These are phyloP conservation scores for Grigorovia jiainica DNA, from an alignment of 805 yeast species.

Conservation along the genomic window DNA sequence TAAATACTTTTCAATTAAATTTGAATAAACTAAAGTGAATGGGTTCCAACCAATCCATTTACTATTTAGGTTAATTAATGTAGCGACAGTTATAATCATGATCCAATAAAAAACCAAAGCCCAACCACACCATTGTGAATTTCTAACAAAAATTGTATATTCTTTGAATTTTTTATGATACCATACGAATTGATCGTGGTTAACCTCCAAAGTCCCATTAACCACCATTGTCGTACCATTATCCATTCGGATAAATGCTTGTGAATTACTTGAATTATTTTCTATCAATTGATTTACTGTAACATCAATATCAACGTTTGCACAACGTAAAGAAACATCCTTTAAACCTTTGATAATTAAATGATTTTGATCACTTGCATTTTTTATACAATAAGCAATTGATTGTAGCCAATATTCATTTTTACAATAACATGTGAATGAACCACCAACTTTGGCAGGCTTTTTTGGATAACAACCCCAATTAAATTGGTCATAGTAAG, in stretches of 20 bases:
- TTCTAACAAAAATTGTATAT: constrained; percentile 29
- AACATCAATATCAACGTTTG: constrained; percentile 10
- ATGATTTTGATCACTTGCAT: constrained; percentile 23
- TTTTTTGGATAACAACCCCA: not conserved
- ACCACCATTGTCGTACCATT: constrained; percentile 29
- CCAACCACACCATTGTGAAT: constrained; percentile 38
- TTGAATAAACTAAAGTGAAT: constrained; percentile 6
- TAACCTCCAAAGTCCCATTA: constrained; percentile 28
- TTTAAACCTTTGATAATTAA: constrained; percentile 31
- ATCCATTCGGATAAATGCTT: constrained; percentile 3
- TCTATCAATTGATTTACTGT: constrained; percentile 21
- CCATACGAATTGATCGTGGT: constrained; percentile 26
- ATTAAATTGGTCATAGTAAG: not conserved
- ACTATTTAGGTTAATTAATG: constrained; percentile 23
- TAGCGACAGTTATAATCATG: constrained; percentile 26
- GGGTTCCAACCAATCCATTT: constrained; percentile 19
- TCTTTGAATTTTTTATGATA: constrained; percentile 31
- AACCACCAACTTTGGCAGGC: constrained; percentile 4
- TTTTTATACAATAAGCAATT: constrained; percentile 33
- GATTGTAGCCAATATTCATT: constrained; percentile 38
- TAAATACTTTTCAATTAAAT: constrained; percentile 18
- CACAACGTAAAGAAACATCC: constrained; percentile 28
- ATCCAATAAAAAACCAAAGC: constrained; percentile 37
- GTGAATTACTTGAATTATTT: constrained; percentile 12
- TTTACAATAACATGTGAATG: constrained; percentile 34